Conservation (phyloP, 1,284 basidiomycete genomes). For the Volvariella surrecta region DNA sequence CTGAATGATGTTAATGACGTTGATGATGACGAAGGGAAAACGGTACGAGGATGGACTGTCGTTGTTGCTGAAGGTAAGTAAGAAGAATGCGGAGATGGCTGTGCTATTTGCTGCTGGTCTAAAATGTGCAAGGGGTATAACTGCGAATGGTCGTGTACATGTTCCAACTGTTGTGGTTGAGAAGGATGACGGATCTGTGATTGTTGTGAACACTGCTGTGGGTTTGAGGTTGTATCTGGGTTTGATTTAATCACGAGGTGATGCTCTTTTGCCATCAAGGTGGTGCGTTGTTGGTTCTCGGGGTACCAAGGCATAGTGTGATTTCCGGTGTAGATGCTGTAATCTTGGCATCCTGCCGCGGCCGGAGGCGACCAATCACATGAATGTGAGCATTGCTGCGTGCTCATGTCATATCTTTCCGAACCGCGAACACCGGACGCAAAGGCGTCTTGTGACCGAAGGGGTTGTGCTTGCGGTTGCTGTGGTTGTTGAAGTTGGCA, state of each 20-base stretch:
- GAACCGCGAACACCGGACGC: neutral
- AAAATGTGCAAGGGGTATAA: conserved; percentile 6
- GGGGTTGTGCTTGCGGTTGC: neutral
- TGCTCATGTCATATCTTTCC: neutral
- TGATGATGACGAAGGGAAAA: conserved; percentile 8
- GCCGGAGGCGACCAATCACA: neutral
- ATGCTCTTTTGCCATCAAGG: neutral
- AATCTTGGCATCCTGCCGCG: no score
- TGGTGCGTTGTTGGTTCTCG: neutral
- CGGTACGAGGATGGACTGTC: neutral
- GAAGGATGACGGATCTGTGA: conserved; percentile 10
- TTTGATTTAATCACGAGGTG: conserved; percentile 1
- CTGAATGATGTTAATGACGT: conserved; percentile 11
- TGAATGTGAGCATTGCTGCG: neutral
- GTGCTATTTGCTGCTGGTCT: conserved; percentile 6
- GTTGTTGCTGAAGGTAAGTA: conserved; percentile 1
- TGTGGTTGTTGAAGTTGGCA: neutral
- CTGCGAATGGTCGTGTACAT: neutral
- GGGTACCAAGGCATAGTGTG: neutral
- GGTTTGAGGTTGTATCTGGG: conserved; percentile 4
- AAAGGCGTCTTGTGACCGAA: no score
- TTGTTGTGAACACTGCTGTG: conserved; percentile 9
- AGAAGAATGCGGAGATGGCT: conserved; percentile 4
- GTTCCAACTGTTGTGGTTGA: conserved; percentile 2
- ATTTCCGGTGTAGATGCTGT: neutral